A percentile compares a stretch with the other conserved stretches of the same genome.
Conservation (phyloP, 345 rosid genomes). For the Nasturtium officinale region DNA sequence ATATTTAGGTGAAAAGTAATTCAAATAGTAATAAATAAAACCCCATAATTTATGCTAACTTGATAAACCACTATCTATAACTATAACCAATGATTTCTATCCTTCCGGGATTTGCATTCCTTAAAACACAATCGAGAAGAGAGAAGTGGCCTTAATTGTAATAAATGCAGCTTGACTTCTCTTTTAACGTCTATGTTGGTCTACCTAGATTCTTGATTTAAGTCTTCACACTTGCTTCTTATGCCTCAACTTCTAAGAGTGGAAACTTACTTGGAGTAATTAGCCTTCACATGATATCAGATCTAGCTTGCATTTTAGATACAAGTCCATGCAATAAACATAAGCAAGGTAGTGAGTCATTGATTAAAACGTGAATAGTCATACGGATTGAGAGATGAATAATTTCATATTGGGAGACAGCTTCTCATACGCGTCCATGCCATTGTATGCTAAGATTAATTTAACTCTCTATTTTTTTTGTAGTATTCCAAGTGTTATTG, state of each 20-base stretch:
- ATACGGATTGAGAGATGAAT: conserved; percentile 20
- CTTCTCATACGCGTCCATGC: conserved; percentile 38
- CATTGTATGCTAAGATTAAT: conserved; percentile 27
- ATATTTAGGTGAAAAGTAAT: conserved; percentile 38
- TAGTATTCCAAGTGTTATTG: conserved; percentile 34
- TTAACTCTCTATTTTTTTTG: not conserved
- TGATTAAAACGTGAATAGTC: conserved; percentile 25
- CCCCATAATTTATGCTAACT: conserved; percentile 6
- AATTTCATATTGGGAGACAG: conserved; percentile 34
- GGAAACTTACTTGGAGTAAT: conserved; percentile 12
- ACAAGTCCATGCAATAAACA: conserved; percentile 23
- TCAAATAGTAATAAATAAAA: conserved; percentile 1
- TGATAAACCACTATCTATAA: not conserved
- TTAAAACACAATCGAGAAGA: conserved; percentile 6
- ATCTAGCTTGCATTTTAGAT: conserved; percentile 12
- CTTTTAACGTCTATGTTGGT: conserved; percentile 33
- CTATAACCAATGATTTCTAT: conserved; percentile 15
- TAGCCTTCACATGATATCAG: conserved; percentile 18
- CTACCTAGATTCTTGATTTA: conserved; percentile 40
- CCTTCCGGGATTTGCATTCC: conserved; percentile 22
- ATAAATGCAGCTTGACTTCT: conserved; percentile 35
- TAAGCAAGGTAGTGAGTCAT: conserved; percentile 17
- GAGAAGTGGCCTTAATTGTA: conserved; percentile 16
- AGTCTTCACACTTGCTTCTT: conserved; percentile 2
- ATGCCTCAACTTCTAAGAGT: not conserved